A percentile compares a stretch with the other conserved stretches of the same genome.
These are phyloP conservation scores for Periconia digitata DNA, from an alignment of 2,329 filamentous ascomycete genomes.

Conservation along the genomic window DNA sequence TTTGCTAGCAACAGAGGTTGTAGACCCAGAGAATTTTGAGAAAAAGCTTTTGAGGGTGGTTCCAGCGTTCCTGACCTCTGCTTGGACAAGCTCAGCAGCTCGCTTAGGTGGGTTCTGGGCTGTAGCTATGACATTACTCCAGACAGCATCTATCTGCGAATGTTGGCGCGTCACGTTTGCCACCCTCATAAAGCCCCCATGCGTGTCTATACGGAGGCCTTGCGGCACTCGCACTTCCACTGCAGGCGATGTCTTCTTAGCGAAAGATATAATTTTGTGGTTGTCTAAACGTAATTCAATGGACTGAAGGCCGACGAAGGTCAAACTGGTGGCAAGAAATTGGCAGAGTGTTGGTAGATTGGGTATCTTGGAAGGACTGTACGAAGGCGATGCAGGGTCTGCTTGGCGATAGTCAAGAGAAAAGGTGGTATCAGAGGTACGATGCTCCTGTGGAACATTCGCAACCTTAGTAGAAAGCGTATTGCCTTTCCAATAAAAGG, in stretches of 20 bases:
- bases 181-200: conserved; percentile 87
- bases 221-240: conserved; percentile 71
- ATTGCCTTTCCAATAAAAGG: conserved; percentile 99
- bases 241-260: conserved; percentile 83
- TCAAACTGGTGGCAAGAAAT: conserved; percentile 92
- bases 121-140: conserved; percentile 87
- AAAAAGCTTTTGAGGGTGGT: conserved; percentile 44
- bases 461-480: conserved; percentile 89
- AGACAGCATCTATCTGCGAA: conserved; percentile 87
- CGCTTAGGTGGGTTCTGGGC: conserved; percentile 59
- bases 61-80: conserved; percentile 38
- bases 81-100: conserved; percentile 36
- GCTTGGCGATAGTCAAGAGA: conserved; percentile 90
- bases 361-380: conserved; percentile 70
- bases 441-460: conserved; percentile 67
- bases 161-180: conserved; percentile 78
- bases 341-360: conserved; percentile 84
- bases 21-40: conserved; percentile 37
- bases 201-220: conserved; percentile 79
- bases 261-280: conserved; percentile 74
- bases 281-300: conserved; percentile 93
- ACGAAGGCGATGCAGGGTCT: conserved; percentile 51
- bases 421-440: conserved; percentile 79
- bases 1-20: conserved; percentile 24
- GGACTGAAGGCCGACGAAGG: conserved; percentile 84